Evolutionary conservation across 768 basidiomycete species (phyloP).

Genomic region (Boletus rubropictus): DNA sequence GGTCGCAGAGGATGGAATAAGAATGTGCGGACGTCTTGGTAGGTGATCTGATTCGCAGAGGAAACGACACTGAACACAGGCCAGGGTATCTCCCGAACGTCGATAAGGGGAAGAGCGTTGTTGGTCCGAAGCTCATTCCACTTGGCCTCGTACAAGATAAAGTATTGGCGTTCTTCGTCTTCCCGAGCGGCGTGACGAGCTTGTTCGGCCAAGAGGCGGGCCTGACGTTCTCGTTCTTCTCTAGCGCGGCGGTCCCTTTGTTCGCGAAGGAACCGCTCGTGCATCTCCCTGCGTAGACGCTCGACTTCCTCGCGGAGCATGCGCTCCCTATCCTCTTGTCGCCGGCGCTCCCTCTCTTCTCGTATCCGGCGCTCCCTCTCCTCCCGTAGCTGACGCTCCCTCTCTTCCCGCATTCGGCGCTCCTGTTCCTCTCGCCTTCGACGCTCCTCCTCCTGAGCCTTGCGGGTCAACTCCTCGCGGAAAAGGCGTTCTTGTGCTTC

Average conservation of each 20-base stretch:
- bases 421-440: slow-evolving; percentile 10
- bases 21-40: slow-evolving; percentile 34
- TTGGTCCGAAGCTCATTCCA: slow-evolving; percentile 33
- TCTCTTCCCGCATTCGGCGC: slow-evolving; percentile 4
- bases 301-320: slow-evolving; percentile 13
- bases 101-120: slow-evolving; percentile 14
- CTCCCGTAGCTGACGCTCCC: slow-evolving; percentile 10
- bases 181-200: slow-evolving; percentile 6
- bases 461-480: slow-evolving; percentile 5
- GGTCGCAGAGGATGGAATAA: slow-evolving; percentile 34
- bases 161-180: slow-evolving; percentile 7
- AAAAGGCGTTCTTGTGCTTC: slow-evolving; percentile 20
- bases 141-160: slow-evolving; percentile 30
- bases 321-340: slow-evolving; percentile 5
- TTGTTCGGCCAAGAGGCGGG: slow-evolving; percentile 20
- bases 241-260: slow-evolving; percentile 12
- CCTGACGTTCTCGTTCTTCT: slow-evolving; percentile 19
- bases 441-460: slow-evolving; percentile 13
- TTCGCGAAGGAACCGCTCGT: slow-evolving; percentile 6
- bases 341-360: slow-evolving; percentile 15
- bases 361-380: not conserved
- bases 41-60: slow-evolving; percentile 31
- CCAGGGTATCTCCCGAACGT: slow-evolving; percentile 40
- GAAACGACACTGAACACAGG: slow-evolving; percentile 29
- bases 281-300: slow-evolving; percentile 8